Evolutionary conservation across 1,139 yeast genomes (phyloP).

Genomic region (Keqinozyma sinolaborantium): DNA sequence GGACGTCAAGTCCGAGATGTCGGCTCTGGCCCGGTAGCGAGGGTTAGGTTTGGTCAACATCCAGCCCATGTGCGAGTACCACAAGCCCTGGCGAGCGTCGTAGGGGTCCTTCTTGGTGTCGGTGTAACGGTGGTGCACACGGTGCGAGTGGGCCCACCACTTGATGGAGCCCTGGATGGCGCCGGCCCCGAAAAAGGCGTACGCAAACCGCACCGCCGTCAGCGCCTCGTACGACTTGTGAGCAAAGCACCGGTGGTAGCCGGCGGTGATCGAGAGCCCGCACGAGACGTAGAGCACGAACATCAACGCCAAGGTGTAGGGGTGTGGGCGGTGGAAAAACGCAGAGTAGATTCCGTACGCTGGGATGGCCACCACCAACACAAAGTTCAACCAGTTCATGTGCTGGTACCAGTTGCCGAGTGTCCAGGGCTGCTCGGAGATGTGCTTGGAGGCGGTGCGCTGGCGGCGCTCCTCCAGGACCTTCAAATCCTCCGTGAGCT

Average conservation of each 20-base stretch:
- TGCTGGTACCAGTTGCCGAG: constrained; percentile 78
- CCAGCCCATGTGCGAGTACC: constrained; percentile 98
- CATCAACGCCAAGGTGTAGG: constrained; percentile 60
- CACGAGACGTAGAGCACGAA: constrained; percentile 62
- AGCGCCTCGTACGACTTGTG: constrained; percentile 85
- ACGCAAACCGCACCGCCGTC: constrained; percentile 65
- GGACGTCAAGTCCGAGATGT: constrained; percentile 83
- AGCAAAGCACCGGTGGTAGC: constrained; percentile 70
- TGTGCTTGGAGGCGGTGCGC: constrained; percentile 57
- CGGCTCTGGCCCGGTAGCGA: constrained; percentile 92
- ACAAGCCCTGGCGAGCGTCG: constrained; percentile 92
- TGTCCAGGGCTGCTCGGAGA: constrained; percentile 93
- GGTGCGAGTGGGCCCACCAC: constrained; percentile 99
- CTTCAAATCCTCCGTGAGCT: constrained; percentile 51
- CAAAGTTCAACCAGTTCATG: constrained; percentile 88
- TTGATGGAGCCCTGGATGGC: constrained; percentile 96
- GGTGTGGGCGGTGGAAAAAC: constrained; percentile 46
- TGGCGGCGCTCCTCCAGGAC: constrained; percentile 51
- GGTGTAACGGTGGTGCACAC: constrained; percentile 96
- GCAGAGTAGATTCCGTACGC: constrained; percentile 55
- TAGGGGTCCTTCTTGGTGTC: constrained; percentile 97
- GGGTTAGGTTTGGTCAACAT: constrained; percentile 94
- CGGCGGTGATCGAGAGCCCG: constrained; percentile 91
- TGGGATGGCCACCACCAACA: constrained; percentile 76
- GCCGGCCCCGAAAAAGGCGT: constrained; percentile 88